Base-by-base conservation (phyloP, 2,329 filamentous ascomycete species). In the Neofusicoccum laricinum region DNA sequence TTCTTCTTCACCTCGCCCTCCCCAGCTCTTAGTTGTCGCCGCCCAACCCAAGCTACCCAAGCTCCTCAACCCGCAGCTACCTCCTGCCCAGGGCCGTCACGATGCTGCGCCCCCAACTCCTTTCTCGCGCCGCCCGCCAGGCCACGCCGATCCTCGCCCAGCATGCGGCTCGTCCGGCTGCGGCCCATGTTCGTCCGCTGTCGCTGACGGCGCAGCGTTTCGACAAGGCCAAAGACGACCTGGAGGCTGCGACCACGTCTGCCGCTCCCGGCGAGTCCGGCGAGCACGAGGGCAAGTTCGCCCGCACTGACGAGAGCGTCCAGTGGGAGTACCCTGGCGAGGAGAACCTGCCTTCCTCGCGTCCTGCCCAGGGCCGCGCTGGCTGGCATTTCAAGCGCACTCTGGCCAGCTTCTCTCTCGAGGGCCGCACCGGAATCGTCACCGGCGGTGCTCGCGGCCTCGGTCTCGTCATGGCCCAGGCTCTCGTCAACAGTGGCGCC, bases 401-500 rank as follows among this genome's bases (percentile, higher is more conserved):
- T 0, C 85, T 97, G 32, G 88, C 91, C 38, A 87, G 87, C 48
- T 98, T 97, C 80, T 94, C 92, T 8, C 85, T 98, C 38, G 90
- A 96, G 75, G 90, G 88, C 66, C 90, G 89, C 73, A 90, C 93
- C 8, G 92, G 88, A 51, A 83, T 97, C 45, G 90, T 98, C 43
- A 98, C 94, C 0, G 94, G 94, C 61, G 94, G 93, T 73, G 94
- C 94, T 30, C 85, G 93, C 73, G 94, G 94, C 7, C 79, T 98
- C 65, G 94, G 94, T 43, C 82, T 97, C 66, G 93, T 96, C 70
- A 97, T 98, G 90, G 91, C 90, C 59, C 93, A 97, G 81, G 93
- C 91, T 51, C 86, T 97, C 78, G 90, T 97, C 61, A 89, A 92
- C 61, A 95, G 91, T 62, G 94, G 94, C 61, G 91, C 92, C 10